These are phyloP conservation scores for Grigorovia yakushimaensis DNA, from an alignment of 805 yeast genomes.

Conservation along the genomic window DNA sequence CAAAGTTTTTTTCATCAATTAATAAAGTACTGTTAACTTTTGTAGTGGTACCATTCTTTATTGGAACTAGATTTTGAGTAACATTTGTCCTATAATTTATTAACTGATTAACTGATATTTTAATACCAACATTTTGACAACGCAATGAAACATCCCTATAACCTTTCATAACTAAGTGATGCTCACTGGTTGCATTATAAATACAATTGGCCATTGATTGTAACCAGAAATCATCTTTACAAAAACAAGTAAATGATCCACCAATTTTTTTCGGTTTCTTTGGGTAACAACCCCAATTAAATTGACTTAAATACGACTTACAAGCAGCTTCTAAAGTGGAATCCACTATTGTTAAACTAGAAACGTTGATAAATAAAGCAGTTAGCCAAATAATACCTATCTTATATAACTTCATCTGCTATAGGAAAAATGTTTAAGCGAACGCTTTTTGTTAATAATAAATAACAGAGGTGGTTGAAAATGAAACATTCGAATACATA, in stretches of 20 bases:
- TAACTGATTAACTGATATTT: slow-evolving; percentile 17
- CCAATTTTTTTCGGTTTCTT: not conserved
- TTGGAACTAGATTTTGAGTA: not conserved
- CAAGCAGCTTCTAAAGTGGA: slow-evolving; percentile 1
- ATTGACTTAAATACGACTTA: not conserved
- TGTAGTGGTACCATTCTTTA: slow-evolving; percentile 26
- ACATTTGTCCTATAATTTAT: slow-evolving; percentile 16
- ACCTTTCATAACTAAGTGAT: slow-evolving; percentile 30
- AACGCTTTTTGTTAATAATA: too few species aligned
- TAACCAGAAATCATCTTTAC: slow-evolving; percentile 35
- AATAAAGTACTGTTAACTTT: slow-evolving; percentile 28
- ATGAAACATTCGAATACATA: too few species aligned
- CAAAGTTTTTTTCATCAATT: slow-evolving; percentile 27
- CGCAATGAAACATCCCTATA: slow-evolving; percentile 31
- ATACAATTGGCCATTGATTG: slow-evolving; percentile 37
- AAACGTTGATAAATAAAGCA: not conserved
- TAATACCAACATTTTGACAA: slow-evolving; percentile 13
- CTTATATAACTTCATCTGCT: too few species aligned
- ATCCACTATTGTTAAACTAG: not conserved
- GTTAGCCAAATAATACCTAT: not conserved
- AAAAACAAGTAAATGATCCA: slow-evolving; percentile 32
- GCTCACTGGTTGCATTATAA: slow-evolving; percentile 24
- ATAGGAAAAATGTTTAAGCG: too few species aligned
- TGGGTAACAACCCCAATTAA: slow-evolving; percentile 1
- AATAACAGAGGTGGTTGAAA: too few species aligned